Conservation (phyloP, 1,284 basidiomycete genomes). For the Ustilago loliicola region DNA sequence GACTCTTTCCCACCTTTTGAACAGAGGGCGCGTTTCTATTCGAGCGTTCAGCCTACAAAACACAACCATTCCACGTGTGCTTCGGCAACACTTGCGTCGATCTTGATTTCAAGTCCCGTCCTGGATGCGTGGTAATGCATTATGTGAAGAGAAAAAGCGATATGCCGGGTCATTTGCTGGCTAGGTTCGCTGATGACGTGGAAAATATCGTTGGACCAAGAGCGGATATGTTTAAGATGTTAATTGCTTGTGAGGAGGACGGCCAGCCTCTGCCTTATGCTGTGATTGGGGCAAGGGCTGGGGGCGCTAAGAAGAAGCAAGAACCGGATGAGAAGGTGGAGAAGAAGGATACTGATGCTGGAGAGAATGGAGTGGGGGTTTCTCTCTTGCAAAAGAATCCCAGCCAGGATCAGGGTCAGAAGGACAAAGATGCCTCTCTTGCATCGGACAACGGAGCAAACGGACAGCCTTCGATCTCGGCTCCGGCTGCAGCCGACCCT, state of each 20-base stretch:
- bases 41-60: neutral
- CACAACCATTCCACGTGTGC: constrained; percentile 19
- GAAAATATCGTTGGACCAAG: constrained; percentile 16
- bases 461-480: neutral
- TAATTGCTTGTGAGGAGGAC: constrained; percentile 6
- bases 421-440: too few relatives aligned
- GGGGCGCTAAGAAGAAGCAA: constrained; percentile 6
- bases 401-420: neutral
- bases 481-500: neutral
- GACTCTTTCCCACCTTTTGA: neutral
- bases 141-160: constrained; percentile 2
- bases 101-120: constrained; percentile 13
- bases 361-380: neutral
- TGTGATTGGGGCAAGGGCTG: constrained; percentile 19
- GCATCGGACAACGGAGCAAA: too few relatives aligned
- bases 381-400: neutral
- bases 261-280: constrained; percentile 22
- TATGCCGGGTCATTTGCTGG: constrained; percentile 23
- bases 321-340: neutral
- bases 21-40: constrained; percentile 40
- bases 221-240: constrained; percentile 14
- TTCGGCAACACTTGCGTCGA: constrained; percentile 33
- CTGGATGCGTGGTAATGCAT: constrained; percentile 20
- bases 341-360: neutral
- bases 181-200: constrained; percentile 26